These are phyloP conservation scores for Candida glucosophila DNA, from an alignment of 1,139 yeast species.

Conservation along the genomic window DNA sequence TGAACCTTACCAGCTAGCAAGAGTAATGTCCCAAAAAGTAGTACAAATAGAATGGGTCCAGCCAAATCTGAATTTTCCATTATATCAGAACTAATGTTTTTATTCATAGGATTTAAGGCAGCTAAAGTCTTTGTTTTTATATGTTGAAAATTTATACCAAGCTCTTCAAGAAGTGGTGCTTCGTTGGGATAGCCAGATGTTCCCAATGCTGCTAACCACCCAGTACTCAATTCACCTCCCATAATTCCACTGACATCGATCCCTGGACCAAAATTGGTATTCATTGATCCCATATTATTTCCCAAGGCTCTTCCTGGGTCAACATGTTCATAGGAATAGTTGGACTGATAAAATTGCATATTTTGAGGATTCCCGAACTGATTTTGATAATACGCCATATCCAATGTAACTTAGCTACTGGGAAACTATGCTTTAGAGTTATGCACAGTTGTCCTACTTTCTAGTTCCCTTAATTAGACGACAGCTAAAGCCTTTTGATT, in stretches of 20 bases:
- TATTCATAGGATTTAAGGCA: conserved; percentile 70
- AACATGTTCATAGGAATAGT: conserved; percentile 19
- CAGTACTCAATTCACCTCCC: conserved; percentile 59
- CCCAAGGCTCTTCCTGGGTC: conserved; percentile 5
- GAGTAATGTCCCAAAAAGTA: conserved; percentile 78
- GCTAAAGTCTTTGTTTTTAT: conserved; percentile 79
- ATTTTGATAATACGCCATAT: conserved; percentile 35
- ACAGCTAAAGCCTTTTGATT: no score
- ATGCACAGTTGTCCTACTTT: no score
- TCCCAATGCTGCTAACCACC: conserved; percentile 86
- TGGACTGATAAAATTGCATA: conserved; percentile 39
- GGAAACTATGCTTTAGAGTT: no score
- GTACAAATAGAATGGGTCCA: conserved; percentile 87
- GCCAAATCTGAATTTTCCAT: conserved; percentile 91
- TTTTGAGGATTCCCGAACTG: conserved; percentile 28
- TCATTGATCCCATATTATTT: conserved; percentile 29
- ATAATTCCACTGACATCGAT: conserved; percentile 39
- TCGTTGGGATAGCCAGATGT: conserved; percentile 92
- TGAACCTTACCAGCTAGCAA: conserved; percentile 87
- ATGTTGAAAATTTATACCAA: conserved; percentile 88
- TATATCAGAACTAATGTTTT: conserved; percentile 57
- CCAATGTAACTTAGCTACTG: no score
- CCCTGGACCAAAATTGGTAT: conserved; percentile 26
- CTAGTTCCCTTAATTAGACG: no score
- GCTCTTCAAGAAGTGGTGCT: conserved; percentile 83